Percentiles rank a stretch among this genome's conserved stretches.
These are phyloP conservation scores for Fusarium sp. DNA, from an alignment of 2,329 filamentous ascomycete species.

Conservation along the genomic window DNA sequence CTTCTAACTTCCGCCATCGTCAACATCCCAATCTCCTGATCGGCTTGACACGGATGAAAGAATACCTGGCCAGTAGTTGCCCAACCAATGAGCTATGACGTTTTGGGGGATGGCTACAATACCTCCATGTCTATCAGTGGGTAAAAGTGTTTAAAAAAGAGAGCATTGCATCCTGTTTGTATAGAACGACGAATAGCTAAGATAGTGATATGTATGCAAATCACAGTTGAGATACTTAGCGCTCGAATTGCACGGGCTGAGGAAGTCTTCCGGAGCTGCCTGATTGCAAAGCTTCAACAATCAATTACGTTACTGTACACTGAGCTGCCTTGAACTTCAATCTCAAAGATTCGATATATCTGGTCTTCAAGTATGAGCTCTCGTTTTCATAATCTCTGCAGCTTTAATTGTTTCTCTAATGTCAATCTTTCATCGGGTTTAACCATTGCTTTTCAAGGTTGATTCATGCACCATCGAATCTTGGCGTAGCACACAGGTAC, in stretches of 20 bases:
- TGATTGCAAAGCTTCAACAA: background rate
- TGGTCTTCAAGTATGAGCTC: too few species aligned
- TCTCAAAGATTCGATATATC: background rate
- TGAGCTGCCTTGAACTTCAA: background rate
- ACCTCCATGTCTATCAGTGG: background rate
- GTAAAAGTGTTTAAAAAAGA: too few species aligned
- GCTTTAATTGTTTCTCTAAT: background rate
- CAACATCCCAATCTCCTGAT: background rate
- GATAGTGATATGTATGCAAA: background rate
- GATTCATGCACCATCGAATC: background rate
- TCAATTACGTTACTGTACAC: background rate
- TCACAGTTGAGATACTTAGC: background rate
- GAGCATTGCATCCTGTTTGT: too few species aligned
- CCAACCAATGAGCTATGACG: conserved; percentile 8
- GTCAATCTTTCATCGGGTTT: background rate
- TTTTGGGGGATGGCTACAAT: background rate
- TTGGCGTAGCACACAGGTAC: conserved; percentile 10
- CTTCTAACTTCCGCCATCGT: background rate
- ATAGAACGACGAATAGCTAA: background rate
- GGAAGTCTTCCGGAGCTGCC: background rate
- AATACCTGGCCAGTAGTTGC: conserved; percentile 3
- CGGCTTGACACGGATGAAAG: background rate
- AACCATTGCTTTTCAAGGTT: background rate
- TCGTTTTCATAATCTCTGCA: background rate
- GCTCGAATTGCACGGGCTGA: background rate